phyloP scores from a whole-genome alignment of 495 filamentous ascomycete genomes.

The Penicillium goetzii region DNA sequence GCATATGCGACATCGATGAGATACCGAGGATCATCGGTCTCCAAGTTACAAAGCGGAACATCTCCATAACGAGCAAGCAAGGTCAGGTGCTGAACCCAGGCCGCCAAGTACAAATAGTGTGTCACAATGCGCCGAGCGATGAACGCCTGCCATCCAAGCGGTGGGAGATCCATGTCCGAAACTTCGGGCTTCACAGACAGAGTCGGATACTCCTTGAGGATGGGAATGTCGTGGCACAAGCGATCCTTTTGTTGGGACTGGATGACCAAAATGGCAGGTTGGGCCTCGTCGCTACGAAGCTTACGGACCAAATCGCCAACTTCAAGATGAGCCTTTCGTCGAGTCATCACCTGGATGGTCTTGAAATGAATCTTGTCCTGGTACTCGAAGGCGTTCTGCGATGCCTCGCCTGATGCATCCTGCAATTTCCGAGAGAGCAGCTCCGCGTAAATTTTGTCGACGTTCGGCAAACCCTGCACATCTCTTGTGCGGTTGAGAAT shows the following conservation, averaged over 20 bases:
- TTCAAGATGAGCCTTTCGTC: slow-evolving; percentile 84
- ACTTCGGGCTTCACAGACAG: slow-evolving; percentile 79
- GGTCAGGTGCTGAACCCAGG: slow-evolving; percentile 88
- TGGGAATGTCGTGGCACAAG: slow-evolving; percentile 81
- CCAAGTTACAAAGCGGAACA: slow-evolving; percentile 92
- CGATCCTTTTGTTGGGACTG: slow-evolving; percentile 85
- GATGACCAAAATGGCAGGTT: slow-evolving; percentile 79
- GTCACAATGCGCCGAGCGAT: slow-evolving; percentile 83
- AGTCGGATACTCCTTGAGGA: slow-evolving; percentile 81
- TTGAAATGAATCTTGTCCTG: slow-evolving; percentile 87
- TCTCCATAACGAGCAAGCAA: slow-evolving; percentile 90
- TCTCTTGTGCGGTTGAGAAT: slow-evolving; percentile 80
- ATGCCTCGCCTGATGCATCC: slow-evolving; percentile 65
- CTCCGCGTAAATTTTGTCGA: slow-evolving; percentile 89
- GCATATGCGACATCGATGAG: slow-evolving; percentile 97
- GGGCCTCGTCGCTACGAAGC: slow-evolving; percentile 79
- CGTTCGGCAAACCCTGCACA: slow-evolving; percentile 81
- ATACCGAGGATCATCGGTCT: slow-evolving; percentile 89
- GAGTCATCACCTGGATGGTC: slow-evolving; percentile 82
- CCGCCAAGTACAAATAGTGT: slow-evolving; percentile 86
- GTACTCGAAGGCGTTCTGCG: slow-evolving; percentile 83
- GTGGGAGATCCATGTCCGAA: slow-evolving; percentile 83
- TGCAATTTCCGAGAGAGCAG: slow-evolving; percentile 65
- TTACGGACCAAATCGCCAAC: slow-evolving; percentile 84
- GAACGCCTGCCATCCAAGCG: slow-evolving; percentile 91